These are phyloP conservation scores for Colletotrichum sp. DNA, from an alignment of 2,329 filamentous ascomycete genomes.

Conservation along the genomic window DNA sequence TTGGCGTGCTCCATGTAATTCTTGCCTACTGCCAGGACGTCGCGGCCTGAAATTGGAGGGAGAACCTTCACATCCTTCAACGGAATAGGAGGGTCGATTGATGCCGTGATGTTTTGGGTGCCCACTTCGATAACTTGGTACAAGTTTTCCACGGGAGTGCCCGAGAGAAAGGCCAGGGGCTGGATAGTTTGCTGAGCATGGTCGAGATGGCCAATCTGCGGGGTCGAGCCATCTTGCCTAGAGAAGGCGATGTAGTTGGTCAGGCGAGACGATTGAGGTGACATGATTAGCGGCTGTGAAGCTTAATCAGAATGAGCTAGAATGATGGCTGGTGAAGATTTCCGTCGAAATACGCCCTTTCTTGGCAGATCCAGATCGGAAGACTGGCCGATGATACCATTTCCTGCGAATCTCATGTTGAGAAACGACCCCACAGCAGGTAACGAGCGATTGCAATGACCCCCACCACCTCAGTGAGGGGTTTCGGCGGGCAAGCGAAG, in stretches of 20 bases:
- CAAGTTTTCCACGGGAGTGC: constrained; percentile 48
- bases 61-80: constrained; percentile 44
- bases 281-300: neutral
- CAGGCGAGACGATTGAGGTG: neutral
- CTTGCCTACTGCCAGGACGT: constrained; percentile 61
- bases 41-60: constrained; percentile 50
- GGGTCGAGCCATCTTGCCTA: neutral
- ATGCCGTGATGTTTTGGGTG: constrained; percentile 37
- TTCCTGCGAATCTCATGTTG: constrained; percentile 10
- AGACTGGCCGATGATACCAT: constrained; percentile 5
- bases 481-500: neutral
- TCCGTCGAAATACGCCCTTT: neutral
- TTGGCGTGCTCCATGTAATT: constrained; percentile 63
- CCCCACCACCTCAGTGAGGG: neutral
- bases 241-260: constrained; percentile 1
- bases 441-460: neutral
- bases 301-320: neutral
- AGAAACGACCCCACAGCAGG: neutral
- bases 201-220: constrained; percentile 5
- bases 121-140: constrained; percentile 58
- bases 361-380: neutral
- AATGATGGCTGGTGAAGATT: neutral
- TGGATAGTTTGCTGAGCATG: constrained; percentile 29
- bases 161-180: constrained; percentile 50
- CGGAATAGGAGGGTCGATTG: constrained; percentile 32